Evolutionary conservation across 129 eudicot species (phyloP).

Genomic region (Oenanthe sinensis): DNA sequence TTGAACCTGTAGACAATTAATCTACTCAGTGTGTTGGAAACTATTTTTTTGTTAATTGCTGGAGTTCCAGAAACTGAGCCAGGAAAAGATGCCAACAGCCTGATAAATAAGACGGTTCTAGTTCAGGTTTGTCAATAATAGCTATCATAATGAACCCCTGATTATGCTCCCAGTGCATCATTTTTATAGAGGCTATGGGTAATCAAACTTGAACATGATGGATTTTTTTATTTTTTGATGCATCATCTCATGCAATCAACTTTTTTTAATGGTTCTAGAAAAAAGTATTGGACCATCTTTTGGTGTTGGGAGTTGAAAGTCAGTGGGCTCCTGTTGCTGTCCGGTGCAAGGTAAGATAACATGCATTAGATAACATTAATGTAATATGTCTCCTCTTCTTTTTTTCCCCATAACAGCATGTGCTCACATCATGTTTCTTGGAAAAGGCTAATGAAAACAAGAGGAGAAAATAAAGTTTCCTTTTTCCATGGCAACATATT

Average conservation of each 20-base stretch:
- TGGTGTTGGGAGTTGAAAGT: constrained; percentile 92
- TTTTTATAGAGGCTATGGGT: not conserved
- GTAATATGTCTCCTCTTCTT: not conserved
- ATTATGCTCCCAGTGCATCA: not conserved
- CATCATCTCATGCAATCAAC: constrained; percentile 7
- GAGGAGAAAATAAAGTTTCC: not conserved
- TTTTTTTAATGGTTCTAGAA: constrained; percentile 37
- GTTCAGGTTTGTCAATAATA: constrained; percentile 61
- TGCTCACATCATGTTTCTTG: not conserved
- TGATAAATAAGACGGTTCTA: constrained; percentile 68
- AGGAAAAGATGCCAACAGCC: constrained; percentile 45
- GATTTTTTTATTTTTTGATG: not conserved
- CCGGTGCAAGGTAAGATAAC: constrained; percentile 70
- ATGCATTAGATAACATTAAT: constrained; percentile 6
- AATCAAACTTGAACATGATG: not conserved
- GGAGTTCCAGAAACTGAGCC: constrained; percentile 58
- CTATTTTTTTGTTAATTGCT: constrained; percentile 54
- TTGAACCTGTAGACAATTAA: constrained; percentile 71
- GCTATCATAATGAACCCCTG: not conserved
- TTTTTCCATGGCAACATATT: not conserved
- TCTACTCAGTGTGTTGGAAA: constrained; percentile 82
- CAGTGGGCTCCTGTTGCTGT: constrained; percentile 95
- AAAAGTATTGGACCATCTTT: constrained; percentile 65
- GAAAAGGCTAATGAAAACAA: not conserved
- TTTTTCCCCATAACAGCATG: not conserved